Evolutionary conservation across 768 basidiomycete genomes (phyloP), one percentile per base, ranked within the genome.

Genomic region (Boletellus emodensis): DNA sequence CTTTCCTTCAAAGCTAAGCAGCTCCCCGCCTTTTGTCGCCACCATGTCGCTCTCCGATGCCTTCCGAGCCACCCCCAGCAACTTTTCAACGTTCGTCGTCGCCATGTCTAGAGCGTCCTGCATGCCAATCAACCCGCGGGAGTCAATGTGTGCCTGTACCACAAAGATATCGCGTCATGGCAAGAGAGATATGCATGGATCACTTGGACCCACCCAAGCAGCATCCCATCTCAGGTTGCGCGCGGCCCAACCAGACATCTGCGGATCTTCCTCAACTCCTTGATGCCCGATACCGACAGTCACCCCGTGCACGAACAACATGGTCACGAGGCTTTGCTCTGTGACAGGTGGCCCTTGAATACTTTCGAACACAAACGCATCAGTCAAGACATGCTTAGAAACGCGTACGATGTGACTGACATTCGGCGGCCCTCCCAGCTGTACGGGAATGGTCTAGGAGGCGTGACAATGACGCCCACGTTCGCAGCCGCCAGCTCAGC

Each of bases 161-260:
- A 22, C 22, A 43, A 44, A 22, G 28, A 47, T 3, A n/a, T 33
- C 26, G 1, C 38, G 39, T 57, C 41, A 42, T n/a, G 35, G 26
- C n/a, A n/a, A 9, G 15, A 11, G 13, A 30, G 39, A 42, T 30
- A 33, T 28, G 22, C 11, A 30, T 30, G 6, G 15, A 11, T 17
- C 14, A 15, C 14, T 22, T 77, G 40, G 44, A 87, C 94, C 87
- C 94, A 96, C 96, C 95, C 98, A 48, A 87, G 80, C 65, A 87
- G 68, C 63, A 80, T 98, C 64, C 97, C 94, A 67, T 84, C 36
- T 94, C 90, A 47, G 87, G 87, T 55, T 91, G 87, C 6, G 94
- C 90, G 44, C 96, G 75, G 47, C 97, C 75, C 51, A 98, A 73
- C 48, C 92, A 76, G 65, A 94, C 88, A 24, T 86, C 67, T 22